Percentiles rank a stretch among this genome's conserved stretches.
Conservation (phyloP, 2,329 filamentous ascomycete species). For the Colletotrichum navitas region DNA sequence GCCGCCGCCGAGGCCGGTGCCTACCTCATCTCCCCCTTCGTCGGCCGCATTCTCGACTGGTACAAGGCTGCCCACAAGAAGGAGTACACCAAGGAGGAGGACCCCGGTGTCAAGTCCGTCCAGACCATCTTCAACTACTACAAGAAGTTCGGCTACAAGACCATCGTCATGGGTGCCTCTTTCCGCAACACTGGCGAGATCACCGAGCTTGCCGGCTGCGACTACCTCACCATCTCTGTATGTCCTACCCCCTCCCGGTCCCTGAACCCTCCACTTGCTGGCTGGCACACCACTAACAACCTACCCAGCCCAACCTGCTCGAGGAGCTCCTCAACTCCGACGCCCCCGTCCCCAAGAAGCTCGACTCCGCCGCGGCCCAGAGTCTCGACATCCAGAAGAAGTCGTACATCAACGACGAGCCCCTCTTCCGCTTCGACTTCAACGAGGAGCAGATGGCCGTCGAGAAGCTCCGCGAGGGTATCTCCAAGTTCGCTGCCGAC, state of each 20-base stretch:
- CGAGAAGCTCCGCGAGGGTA: constrained; percentile 99
- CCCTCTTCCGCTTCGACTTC: constrained; percentile 97
- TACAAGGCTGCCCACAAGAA: constrained; percentile 97
- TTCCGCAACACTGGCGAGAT: constrained; percentile 98
- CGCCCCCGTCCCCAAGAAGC: constrained; percentile 90
- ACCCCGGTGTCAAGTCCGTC: constrained; percentile 96
- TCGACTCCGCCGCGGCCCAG: constrained; percentile 76
- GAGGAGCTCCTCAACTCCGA: constrained; percentile 92
- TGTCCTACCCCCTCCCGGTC: constrained; percentile 52
- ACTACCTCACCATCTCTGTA: constrained; percentile 98
- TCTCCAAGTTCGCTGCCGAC: constrained; percentile 99
- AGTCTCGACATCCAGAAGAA: constrained; percentile 86
- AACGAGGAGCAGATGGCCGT: constrained; percentile 99
- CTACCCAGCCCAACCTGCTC: constrained; percentile 83
- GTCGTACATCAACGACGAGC: constrained; percentile 90
- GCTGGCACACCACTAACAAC: constrained; percentile 3
- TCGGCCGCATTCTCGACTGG: constrained; percentile 99
- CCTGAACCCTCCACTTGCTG: not conserved
- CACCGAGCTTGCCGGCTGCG: constrained; percentile 96
- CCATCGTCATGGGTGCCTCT: constrained; percentile 99
- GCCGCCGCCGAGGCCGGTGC: constrained; percentile 94
- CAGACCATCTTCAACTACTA: constrained; percentile 99
- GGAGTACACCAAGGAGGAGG: constrained; percentile 89
- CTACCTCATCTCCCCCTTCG: constrained; percentile 99
- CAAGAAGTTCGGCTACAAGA: constrained; percentile 99